phyloP scores from a whole-genome alignment of 352 stramenopile species.

The Phytophthora foliorum region DNA sequence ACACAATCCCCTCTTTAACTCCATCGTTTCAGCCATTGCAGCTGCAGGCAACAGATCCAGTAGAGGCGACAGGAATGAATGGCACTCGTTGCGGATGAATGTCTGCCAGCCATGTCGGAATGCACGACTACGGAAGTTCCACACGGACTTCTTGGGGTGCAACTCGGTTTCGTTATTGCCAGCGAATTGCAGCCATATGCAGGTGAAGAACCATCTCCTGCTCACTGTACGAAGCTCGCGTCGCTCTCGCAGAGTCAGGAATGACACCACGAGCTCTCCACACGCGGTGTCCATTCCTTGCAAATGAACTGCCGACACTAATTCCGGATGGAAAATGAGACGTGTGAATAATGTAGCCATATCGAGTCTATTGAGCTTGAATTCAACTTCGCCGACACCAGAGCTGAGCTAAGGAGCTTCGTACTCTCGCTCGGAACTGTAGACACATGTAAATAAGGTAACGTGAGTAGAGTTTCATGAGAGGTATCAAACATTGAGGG shows the following conservation, averaged over 20 bases:
- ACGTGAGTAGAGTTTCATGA: not conserved
- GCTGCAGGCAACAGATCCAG: slow-evolving; percentile 43
- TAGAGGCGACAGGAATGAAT: slow-evolving; percentile 49
- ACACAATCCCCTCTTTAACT: slow-evolving; percentile 66
- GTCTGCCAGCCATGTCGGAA: slow-evolving; percentile 69
- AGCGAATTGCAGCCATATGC: slow-evolving; percentile 52
- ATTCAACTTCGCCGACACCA: not conserved
- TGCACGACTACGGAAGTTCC: slow-evolving; percentile 58
- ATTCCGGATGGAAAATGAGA: slow-evolving; percentile 17
- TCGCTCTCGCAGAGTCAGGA: slow-evolving; percentile 56
- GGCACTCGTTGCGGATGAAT: slow-evolving; percentile 53
- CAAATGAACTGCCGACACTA: slow-evolving; percentile 3
- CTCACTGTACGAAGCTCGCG: slow-evolving; percentile 56
- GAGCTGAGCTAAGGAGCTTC: not conserved
- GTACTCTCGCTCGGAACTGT: slow-evolving; percentile 33
- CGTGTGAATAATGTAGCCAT: slow-evolving; percentile 17
- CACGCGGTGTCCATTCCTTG: slow-evolving; percentile 48
- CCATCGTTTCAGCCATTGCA: slow-evolving; percentile 51
- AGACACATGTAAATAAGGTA: not conserved
- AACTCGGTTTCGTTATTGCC: slow-evolving; percentile 2
- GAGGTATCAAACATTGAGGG: not conserved
- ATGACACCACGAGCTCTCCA: slow-evolving; percentile 42
- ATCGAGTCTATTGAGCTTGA: slow-evolving; percentile 2
- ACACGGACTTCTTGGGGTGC: slow-evolving; percentile 59
- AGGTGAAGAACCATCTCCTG: slow-evolving; percentile 68